Base-by-base conservation (phyloP, 1,139 yeast genomes). In the Hyphopichia buzzinii region DNA sequence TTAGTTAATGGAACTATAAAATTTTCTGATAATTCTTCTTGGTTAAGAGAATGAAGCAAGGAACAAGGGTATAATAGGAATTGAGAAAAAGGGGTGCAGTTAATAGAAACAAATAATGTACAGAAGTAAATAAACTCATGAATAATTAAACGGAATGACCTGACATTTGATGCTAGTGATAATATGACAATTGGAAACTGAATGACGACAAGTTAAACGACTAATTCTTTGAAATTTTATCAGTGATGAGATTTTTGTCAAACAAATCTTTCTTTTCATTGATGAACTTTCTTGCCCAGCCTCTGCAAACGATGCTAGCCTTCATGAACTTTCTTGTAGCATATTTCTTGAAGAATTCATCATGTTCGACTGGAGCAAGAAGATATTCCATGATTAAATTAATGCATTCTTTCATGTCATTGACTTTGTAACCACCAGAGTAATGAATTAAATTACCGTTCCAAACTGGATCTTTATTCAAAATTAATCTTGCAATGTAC, bases 341-440 rank as follows among this genome's bases (percentile, higher is more conserved):
- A 58, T 92, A 92, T 64, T 92, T 92, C 59, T 88, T 88, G 69
- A 88, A 90, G 53, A 90, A 87, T 54, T 89, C 96, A 55, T 89
- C 96, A 59, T 90, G 96, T 40, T 79, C 81, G 32, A 88, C 87
- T n/a, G 96, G 95, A 31, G 82, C 74, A 30, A 82, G 78, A 47
- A 92, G 70, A 59, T 86, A 90, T 55, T 84, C 87, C 57, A 86
- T 74, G 49, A 90, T 78, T 66, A 84, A 71, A 44, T 79, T 81
- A 37, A 86, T 78, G 41, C 88, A 81, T 28, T 84, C 84, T 47
- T 72, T 73, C 66, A 92, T 67, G 49, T 85, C 89, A 23, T 70
- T 74, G 41, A 81, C 83, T 22, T 81, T 76, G 61, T 88, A 89
- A n/a, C 95, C 97, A 24, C 96, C 96, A 26, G 94, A 82, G 59